Conservation (phyloP, 805 yeast species). For the Candida coquimbonensis region DNA sequence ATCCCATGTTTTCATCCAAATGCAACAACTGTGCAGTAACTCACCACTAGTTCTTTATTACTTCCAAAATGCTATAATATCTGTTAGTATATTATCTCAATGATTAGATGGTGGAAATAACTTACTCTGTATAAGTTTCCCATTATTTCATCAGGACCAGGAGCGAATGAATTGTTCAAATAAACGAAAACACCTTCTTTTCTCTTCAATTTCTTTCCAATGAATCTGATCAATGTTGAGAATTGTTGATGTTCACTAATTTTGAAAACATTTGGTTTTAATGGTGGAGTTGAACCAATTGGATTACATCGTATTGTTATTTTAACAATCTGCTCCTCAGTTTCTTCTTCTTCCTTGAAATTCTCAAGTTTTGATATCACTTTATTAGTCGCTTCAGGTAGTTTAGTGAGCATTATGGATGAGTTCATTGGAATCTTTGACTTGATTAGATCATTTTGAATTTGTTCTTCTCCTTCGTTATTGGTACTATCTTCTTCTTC, state of each 20-base stretch:
- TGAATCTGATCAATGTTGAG: constrained; percentile 38
- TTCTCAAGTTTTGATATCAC: constrained; percentile 10
- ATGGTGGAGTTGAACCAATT: constrained; percentile 48
- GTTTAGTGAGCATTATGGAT: constrained; percentile 16
- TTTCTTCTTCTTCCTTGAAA: background rate
- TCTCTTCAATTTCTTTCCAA: constrained; percentile 32
- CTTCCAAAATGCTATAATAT: constrained; percentile 24
- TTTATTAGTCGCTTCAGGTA: constrained; percentile 16
- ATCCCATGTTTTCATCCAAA: constrained; percentile 28
- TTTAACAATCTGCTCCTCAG: constrained; percentile 5
- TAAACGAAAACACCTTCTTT: constrained; percentile 32
- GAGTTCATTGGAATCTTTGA: constrained; percentile 18
- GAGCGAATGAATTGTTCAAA: constrained; percentile 38
- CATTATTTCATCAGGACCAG: constrained; percentile 37
- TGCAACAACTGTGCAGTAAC: constrained; percentile 41
- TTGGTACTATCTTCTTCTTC: constrained; percentile 5
- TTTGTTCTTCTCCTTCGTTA: constrained; percentile 4
- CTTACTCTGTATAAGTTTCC: constrained; percentile 27
- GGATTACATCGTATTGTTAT: constrained; percentile 50
- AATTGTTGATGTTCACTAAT: constrained; percentile 42
- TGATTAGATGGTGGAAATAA: background rate
- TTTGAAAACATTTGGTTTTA: constrained; percentile 44
- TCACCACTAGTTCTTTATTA: constrained; percentile 34
- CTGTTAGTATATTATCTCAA: background rate
- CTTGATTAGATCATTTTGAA: constrained; percentile 15